Percentiles rank a stretch among this genome's conserved stretches.
phyloP scores from a whole-genome alignment of 2,329 filamentous ascomycete genomes.

The Lizonia empirigonia region DNA sequence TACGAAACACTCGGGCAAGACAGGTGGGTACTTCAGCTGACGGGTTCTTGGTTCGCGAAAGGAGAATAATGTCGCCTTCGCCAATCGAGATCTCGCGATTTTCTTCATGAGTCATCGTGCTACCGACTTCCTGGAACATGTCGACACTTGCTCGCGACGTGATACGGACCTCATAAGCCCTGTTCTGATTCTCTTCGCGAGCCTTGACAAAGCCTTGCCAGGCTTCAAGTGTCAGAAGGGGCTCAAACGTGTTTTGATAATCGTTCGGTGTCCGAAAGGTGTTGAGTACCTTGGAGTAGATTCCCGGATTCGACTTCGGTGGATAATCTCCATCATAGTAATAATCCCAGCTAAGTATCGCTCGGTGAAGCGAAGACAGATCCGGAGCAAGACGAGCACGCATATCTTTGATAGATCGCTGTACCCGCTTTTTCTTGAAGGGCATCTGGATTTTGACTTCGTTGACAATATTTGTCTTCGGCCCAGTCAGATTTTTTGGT shows the following conservation, averaged over 20 bases:
- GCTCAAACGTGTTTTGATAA: slow-evolving; percentile 90
- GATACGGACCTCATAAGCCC: slow-evolving; percentile 85
- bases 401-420: slow-evolving; percentile 89
- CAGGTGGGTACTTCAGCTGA: slow-evolving; percentile 76
- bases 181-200: slow-evolving; percentile 82
- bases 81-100: slow-evolving; percentile 74
- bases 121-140: slow-evolving; percentile 89
- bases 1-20: slow-evolving; percentile 80
- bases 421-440: slow-evolving; percentile 80
- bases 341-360: slow-evolving; percentile 91
- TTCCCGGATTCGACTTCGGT: slow-evolving; percentile 70
- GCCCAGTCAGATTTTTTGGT: slow-evolving; percentile 51
- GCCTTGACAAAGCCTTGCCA: slow-evolving; percentile 93
- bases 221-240: slow-evolving; percentile 87
- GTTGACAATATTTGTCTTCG: slow-evolving; percentile 46
- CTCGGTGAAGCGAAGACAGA: slow-evolving; percentile 81
- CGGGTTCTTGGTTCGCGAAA: slow-evolving; percentile 76
- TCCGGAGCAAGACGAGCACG: slow-evolving; percentile 89
- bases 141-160: slow-evolving; percentile 89
- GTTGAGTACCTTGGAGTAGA: slow-evolving; percentile 77
- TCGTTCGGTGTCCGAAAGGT: slow-evolving; percentile 75
- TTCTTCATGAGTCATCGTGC: slow-evolving; percentile 72
- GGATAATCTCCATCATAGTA: slow-evolving; percentile 89
- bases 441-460: slow-evolving; percentile 62
- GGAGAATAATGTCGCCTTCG: slow-evolving; percentile 86